Percentiles rank a stretch among this genome's conserved stretches.
Conservation (phyloP, 2,329 filamentous ascomycete species). For the Fusarium longipes region DNA sequence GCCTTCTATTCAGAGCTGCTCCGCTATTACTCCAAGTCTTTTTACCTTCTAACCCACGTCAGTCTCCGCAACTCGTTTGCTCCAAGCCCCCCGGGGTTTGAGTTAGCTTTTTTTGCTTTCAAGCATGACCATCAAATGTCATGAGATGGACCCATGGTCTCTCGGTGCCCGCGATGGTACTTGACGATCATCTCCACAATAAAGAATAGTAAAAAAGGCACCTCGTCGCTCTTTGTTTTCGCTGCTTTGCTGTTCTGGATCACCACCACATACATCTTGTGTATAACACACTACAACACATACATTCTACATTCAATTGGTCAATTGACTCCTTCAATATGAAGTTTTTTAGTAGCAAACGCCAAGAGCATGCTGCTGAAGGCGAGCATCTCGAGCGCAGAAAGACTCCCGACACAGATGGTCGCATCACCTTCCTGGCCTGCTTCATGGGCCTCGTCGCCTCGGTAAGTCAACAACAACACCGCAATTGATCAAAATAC, state of each 20-base stretch:
- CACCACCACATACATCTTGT: conserved; percentile 15
- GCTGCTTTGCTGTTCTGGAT: background rate
- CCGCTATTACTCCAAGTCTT: conserved; percentile 30
- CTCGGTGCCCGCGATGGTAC: conserved; percentile 32
- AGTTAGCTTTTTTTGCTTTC: conserved; percentile 29
- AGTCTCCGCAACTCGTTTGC: conserved; percentile 35
- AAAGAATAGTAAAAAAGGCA: conserved; percentile 34
- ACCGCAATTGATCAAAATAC: background rate
- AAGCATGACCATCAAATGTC: conserved; percentile 35
- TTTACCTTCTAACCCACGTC: conserved; percentile 31
- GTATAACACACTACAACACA: conserved; percentile 11
- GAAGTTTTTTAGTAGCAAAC: conserved; percentile 38
- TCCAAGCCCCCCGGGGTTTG: conserved; percentile 28
- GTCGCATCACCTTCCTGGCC: conserved; percentile 56
- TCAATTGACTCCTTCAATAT: conserved; percentile 25
- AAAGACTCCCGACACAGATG: conserved; percentile 22
- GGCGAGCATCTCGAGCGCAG: conserved; percentile 38
- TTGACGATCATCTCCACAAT: conserved; percentile 36
- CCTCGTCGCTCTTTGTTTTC: conserved; percentile 26
- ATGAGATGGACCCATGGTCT: conserved; percentile 35
- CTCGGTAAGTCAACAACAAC: conserved; percentile 45
- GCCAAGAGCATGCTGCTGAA: conserved; percentile 34
- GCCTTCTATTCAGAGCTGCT: conserved; percentile 27
- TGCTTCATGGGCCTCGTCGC: conserved; percentile 62
- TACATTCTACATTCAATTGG: conserved; percentile 16